Evolutionary conservation across 306 rosid genomes (phyloP).

Genomic region (Quercus bicolor): DNA sequence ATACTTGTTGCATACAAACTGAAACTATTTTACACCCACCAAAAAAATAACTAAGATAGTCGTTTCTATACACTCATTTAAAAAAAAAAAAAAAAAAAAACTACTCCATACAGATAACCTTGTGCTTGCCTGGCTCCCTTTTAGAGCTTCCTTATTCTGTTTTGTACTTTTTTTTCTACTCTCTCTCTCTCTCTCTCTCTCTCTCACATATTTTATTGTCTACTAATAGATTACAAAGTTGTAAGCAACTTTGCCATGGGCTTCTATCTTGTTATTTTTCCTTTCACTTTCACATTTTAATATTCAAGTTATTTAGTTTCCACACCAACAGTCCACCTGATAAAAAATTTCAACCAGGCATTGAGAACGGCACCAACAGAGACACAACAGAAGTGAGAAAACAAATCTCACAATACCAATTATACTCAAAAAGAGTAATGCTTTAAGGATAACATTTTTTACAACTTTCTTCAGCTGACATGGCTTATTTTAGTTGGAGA

Average conservation of each 20-base stretch:
- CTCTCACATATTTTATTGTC: too few species aligned
- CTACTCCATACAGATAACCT: too few species aligned
- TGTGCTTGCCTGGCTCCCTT: neutral
- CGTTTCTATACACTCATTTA: too few species aligned
- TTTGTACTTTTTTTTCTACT: neutral
- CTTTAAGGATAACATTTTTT: too few species aligned
- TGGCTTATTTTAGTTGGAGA: too few species aligned
- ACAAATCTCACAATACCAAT: slow-evolving; percentile 6
- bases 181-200: neutral
- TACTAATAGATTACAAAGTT: neutral
- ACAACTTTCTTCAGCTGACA: too few species aligned
- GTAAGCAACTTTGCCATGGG: slow-evolving; percentile 12
- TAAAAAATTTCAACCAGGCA: neutral
- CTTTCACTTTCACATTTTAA: slow-evolving; percentile 2
- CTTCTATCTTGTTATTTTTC: slow-evolving; percentile 2
- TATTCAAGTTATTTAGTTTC: neutral
- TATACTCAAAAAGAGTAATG: neutral
- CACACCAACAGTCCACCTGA: neutral
- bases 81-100: too few species aligned
- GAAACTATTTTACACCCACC: too few species aligned
- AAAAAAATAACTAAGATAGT: too few species aligned
- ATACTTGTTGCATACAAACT: too few species aligned
- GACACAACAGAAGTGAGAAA: slow-evolving; percentile 4
- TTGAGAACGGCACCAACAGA: slow-evolving; percentile 13
- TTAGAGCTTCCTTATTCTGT: neutral